Conservation (phyloP, 306 rosid species). For the Acacia acuminata region DNA sequence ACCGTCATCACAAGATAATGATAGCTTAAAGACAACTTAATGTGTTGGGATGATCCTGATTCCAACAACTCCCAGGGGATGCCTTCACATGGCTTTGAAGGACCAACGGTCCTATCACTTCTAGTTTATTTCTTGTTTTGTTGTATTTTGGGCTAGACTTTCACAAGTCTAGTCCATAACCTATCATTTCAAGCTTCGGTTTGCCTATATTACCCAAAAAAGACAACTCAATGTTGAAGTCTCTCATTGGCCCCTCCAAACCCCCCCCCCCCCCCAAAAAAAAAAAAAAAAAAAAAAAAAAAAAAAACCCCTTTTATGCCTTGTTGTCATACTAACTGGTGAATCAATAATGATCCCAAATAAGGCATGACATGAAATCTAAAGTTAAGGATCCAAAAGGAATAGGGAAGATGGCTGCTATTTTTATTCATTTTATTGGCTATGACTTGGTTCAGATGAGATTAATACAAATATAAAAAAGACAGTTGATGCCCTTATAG, state of each 20-base stretch:
- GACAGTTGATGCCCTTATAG: background rate
- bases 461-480: background rate
- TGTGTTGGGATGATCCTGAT: too few relatives aligned
- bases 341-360: background rate
- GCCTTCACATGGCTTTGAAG: too few relatives aligned
- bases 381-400: background rate
- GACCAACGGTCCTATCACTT: too few relatives aligned
- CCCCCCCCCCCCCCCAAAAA: too few relatives aligned
- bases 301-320: background rate
- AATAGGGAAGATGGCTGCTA: conserved; percentile 4
- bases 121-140: too few relatives aligned
- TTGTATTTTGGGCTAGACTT: too few relatives aligned
- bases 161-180: too few relatives aligned
- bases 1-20: conserved; percentile 13
- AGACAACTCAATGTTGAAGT: conserved; percentile 11
- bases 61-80: too few relatives aligned
- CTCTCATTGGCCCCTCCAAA: background rate
- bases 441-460: background rate
- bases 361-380: background rate
- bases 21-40: conserved; percentile 2
- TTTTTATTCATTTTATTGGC: conserved; percentile 4
- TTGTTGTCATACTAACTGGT: background rate
- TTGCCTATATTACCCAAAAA: too few relatives aligned
- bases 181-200: too few relatives aligned
- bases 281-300: too few relatives aligned